Base-by-base conservation (phyloP, 2,329 filamentous ascomycete genomes). In the Epichloe festucae region DNA sequence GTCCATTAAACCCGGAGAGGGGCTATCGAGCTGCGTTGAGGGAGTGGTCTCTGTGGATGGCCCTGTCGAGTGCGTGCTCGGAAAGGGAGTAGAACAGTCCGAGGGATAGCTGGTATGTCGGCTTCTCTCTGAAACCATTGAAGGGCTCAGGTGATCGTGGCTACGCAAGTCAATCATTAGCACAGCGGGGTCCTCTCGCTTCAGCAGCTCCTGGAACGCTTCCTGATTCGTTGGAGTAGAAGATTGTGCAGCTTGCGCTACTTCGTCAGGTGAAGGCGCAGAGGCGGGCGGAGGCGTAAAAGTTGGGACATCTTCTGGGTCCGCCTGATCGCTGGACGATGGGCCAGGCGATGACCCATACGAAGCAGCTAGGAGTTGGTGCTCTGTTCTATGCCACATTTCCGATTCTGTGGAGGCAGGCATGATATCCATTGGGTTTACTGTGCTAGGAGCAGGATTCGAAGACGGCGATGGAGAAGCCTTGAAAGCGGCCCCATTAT, bases 371-470 rank as follows among this genome's bases (percentile, higher is more conserved):
- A 58, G 61, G 39, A 70, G 58, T 51, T 69, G 61, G 50, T 67
- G 65, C 53, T 69, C 67, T 15, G 64, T 69, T 38, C 62, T 59
- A 48, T 70, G 62, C 62, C 64, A 68, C 31, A 65, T 52, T 53
- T 70, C 69, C 7, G 63, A 63, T 53, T 69, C 60, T 3, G 67
- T 69, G 15, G 63, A 65, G 3, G 69, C 63, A 5, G 69, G 71
- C 75, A 76, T 77, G 34, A 78, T 71, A 47, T 76, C 73, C 70
- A 76, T 76, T 0, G 75, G 75, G 41, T 77, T 77, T 10, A 75
- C 73, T 4, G 74, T 77, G 36, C 72, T 73, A 3, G 70, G 69
- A 2, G 69, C 65, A 38, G 72, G 65, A 46, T 66, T 57, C 4
- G 52, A 50, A 12, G 67, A 61, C 44, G 66, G 62, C 19, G 62